Base-by-base conservation (phyloP, 2,329 filamentous ascomycete species). In the Paecilomyces sp. region DNA sequence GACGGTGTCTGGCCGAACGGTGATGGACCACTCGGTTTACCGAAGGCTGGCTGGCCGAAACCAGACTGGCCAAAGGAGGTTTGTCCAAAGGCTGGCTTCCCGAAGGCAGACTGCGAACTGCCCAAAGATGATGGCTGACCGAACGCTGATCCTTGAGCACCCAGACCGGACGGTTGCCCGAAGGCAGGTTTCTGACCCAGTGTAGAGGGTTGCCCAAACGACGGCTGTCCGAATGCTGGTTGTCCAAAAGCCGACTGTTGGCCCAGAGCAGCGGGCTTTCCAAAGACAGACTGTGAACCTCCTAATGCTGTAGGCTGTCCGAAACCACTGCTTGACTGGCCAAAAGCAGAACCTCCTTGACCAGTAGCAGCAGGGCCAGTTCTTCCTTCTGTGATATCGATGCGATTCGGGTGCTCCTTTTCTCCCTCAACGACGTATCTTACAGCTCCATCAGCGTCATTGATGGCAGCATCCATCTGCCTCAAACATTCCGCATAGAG, bases 341-440 rank as follows among this genome's bases (percentile, higher is more conserved):
- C 66, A 59, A 72, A 71, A 50, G 65, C 60, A 13, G 66, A 63
- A 22, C 60, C 57, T 60, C 24, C 24, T 58, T 77, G 71, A 9
- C 66, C 68, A 57, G 74, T 72, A n/a, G 58, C 13, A 55, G 57
- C 59, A 50, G 71, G 59, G 0, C 58, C 66, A n/a, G 66, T 65
- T 54, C 68, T 72, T 11, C 72, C 70, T 55, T 73, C 71, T 31
- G 68, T 67, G 54, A 74, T 75, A 62, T 92, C 89, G 57, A 83
- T 77, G 50, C 91, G 83, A 69, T 94, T 95, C 1, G 90, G 90
- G 67, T 91, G 90, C 50, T 85, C 83, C 57, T 89, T 85, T 58
- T 83, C 84, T 24, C 83, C 85, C 4, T 85, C 81, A 9, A 87
- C 68, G 13, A 94, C 77, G 69, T 88, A 94, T 58, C 86, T 82